Evolutionary conservation across 192 early-diverging fungal species (phyloP), one percentile per base, ranked within the genome.

Genomic region (Coemansia sp.): DNA sequence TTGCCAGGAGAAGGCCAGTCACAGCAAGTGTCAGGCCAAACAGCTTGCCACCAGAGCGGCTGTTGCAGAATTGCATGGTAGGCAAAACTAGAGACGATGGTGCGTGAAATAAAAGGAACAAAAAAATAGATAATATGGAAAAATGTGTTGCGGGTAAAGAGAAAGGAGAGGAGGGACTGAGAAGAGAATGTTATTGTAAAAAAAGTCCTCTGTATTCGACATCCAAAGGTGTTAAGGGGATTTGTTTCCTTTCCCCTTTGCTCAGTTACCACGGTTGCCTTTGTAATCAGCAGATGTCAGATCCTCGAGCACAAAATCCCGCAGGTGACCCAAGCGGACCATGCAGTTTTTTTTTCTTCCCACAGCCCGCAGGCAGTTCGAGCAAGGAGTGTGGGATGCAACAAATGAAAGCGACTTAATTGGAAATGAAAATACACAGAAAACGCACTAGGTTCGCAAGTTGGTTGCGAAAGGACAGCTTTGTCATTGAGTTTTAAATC

Each of bases 1-100:
- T 43, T 16, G 68, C 71, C 48, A 77, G 38, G 16, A 56, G 51
- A 43, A 81, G 64, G n/a, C 69, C 66, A 14, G 66, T 61, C 24
- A 33, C 69, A 6, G 69, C 65, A 36, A 66, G 38, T 14, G 64
- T 39, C 39, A 7, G 35, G n/a, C 57, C 59, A 26, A 16, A 35
- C 66, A 33, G 39, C 43, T 60, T 59, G 57, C 57, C n/a, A 9
- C 57, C 24, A 3, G 33, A 60, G 36, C 59, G 46, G 46, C 20
- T 41, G 35, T 57, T 20, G 35, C 41, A 20, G 51, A 75, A 24
- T 45, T 53, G 66, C 71, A 73, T 69, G 45, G 57, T 7, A 1
- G 23, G 24, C 45, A 46, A 48, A 9, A 41, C 21, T n/a, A 35
- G 64, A 18, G 10, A 66, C 30, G 5, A 45, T 7, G 15, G 30